phyloP scores from a whole-genome alignment of 2,329 filamentous ascomycete species.

The Arthrobotrys conoides region DNA sequence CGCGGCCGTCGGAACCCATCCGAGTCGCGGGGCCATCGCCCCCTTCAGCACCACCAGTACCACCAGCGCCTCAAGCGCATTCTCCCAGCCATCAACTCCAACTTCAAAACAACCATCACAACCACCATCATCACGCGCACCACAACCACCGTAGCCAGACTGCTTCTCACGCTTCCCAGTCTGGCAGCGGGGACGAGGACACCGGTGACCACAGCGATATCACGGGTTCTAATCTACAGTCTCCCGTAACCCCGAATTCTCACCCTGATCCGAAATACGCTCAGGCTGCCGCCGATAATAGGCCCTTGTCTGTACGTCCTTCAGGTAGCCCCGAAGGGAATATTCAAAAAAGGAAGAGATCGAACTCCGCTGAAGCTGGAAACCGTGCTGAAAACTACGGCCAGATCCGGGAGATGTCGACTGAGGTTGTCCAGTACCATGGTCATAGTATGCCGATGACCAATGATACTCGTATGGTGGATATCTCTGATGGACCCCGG shows the following conservation, averaged over 20 bases:
- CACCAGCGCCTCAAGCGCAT: constrained; percentile 7
- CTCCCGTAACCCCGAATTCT: constrained; percentile 57
- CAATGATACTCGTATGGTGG: constrained; percentile 56
- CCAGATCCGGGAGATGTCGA: constrained; percentile 53
- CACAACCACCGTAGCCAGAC: constrained; percentile 54
- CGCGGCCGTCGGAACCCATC: constrained; percentile 47
- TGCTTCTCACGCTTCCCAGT: constrained; percentile 57
- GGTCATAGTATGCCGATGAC: constrained; percentile 60
- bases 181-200: constrained; percentile 59
- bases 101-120: constrained; percentile 37
- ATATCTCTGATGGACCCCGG: constrained; percentile 34
- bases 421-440: constrained; percentile 57
- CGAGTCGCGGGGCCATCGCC: constrained; percentile 45
- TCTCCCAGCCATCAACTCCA: constrained; percentile 43
- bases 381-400: constrained; percentile 54
- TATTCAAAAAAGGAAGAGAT: constrained; percentile 52
- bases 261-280: constrained; percentile 57
- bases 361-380: constrained; percentile 40
- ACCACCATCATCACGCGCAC: constrained; percentile 39
- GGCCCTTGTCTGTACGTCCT: constrained; percentile 33
- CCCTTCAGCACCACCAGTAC: not conserved
- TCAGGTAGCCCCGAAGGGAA: constrained; percentile 52
- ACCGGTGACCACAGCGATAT: constrained; percentile 53
- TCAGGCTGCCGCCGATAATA: constrained; percentile 43
- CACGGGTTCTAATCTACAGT: constrained; percentile 53